Conservation (phyloP, 116 monocot species). For the Dioscorea cayenensis region DNA sequence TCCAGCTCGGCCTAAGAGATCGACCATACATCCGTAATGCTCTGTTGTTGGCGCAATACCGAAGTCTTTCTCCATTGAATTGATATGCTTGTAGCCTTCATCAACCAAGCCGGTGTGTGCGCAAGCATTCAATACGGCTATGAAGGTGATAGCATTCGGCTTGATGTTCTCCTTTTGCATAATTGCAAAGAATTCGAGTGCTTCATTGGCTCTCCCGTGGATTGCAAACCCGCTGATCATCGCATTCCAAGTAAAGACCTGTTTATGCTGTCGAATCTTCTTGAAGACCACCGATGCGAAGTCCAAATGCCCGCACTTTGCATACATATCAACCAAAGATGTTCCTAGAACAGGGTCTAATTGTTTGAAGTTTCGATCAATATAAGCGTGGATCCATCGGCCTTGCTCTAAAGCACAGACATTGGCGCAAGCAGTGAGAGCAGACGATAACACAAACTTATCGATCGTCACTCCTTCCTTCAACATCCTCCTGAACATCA, state of each 20-base stretch:
- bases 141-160: constrained; percentile 21
- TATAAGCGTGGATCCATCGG: constrained; percentile 9
- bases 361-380: not conserved
- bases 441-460: constrained; percentile 10
- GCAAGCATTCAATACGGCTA: constrained; percentile 22
- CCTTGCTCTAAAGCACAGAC: constrained; percentile 13
- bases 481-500: constrained; percentile 25
- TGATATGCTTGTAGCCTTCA: constrained; percentile 21
- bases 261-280: not conserved
- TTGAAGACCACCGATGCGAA: constrained; percentile 4
- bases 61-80: constrained; percentile 11
- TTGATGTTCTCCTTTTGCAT: constrained; percentile 14
- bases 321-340: constrained; percentile 24
- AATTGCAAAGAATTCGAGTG: constrained; percentile 5
- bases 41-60: constrained; percentile 7
- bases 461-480: constrained; percentile 12
- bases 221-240: constrained; percentile 25
- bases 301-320: constrained; percentile 17
- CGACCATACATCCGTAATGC: constrained; percentile 40
- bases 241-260: constrained; percentile 20
- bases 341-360: constrained; percentile 17
- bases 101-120: constrained; percentile 10
- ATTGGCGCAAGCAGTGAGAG: constrained; percentile 16
- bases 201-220: constrained; percentile 7
- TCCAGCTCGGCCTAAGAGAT: constrained; percentile 20